Evolutionary conservation across 169 alveolate species (phyloP).

Genomic region (Plasmodium sp.): DNA sequence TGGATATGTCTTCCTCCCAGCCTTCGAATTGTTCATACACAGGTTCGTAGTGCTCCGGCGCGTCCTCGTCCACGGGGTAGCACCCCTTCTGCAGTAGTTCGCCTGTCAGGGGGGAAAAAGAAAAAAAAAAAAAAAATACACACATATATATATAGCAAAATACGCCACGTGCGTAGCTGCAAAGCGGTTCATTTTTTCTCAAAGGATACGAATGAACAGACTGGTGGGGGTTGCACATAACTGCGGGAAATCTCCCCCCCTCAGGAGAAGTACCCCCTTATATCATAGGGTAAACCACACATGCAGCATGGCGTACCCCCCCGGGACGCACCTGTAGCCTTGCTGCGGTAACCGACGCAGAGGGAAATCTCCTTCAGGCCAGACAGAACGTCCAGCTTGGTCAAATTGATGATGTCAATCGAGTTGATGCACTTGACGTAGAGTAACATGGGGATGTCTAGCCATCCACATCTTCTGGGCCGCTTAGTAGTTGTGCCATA

Average conservation of each 20-base stretch:
- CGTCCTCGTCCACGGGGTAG: slow-evolving; percentile 90
- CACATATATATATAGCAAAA: background rate
- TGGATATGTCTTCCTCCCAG: slow-evolving; percentile 91
- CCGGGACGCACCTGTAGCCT: slow-evolving; percentile 75
- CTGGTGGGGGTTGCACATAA: background rate
- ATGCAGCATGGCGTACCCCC: background rate
- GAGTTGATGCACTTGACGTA: slow-evolving; percentile 85
- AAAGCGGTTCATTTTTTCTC: background rate
- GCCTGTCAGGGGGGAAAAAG: slow-evolving; percentile 55
- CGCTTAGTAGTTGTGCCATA: slow-evolving; percentile 97
- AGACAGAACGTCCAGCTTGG: slow-evolving; percentile 95
- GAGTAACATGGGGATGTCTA: slow-evolving; percentile 91
- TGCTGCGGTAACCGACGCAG: slow-evolving; percentile 85
- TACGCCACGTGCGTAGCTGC: background rate
- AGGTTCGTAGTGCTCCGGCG: slow-evolving; percentile 87
- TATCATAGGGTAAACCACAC: background rate
- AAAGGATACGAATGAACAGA: background rate
- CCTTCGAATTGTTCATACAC: slow-evolving; percentile 90
- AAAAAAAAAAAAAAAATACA: background rate
- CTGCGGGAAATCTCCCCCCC: background rate
- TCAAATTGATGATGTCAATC: slow-evolving; percentile 89
- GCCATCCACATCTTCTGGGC: slow-evolving; percentile 98
- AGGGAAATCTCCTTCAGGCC: slow-evolving; percentile 90
- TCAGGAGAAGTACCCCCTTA: background rate
- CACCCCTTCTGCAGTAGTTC: slow-evolving; percentile 78